These are phyloP conservation scores for Suillus plorans DNA, from an alignment of 768 basidiomycete species.

Conservation along the genomic window DNA sequence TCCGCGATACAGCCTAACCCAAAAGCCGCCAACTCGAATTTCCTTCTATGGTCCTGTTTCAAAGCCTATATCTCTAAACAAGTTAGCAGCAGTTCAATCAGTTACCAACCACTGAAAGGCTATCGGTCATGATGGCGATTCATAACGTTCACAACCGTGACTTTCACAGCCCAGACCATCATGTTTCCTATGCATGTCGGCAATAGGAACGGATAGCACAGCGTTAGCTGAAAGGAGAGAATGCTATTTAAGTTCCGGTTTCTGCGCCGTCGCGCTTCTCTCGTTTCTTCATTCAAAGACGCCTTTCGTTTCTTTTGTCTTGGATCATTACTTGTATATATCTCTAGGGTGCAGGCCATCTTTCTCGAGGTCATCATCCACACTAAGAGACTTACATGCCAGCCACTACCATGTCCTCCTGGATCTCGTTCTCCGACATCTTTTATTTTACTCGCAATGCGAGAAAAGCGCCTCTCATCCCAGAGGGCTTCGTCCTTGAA, in stretches of 20 bases:
- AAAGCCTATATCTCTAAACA: no score
- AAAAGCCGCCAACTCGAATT: no score
- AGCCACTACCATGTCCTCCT: background rate
- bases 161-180: no score
- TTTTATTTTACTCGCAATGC: background rate
- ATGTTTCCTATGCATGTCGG: background rate
- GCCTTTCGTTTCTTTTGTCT: background rate
- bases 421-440: background rate
- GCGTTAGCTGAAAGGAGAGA: background rate
- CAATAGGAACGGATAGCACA: background rate
- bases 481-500: slow-evolving; percentile 2
- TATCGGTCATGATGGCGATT: background rate
- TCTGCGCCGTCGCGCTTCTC: background rate
- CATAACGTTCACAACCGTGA: background rate
- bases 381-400: background rate
- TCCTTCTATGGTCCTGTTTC: no score
- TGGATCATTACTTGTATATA: background rate
- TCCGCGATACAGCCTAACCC: no score
- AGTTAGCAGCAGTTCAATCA: no score
- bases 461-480: background rate
- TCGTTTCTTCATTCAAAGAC: background rate
- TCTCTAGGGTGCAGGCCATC: background rate
- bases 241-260: background rate
- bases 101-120: no score
- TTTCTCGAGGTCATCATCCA: background rate